Evolutionary conservation across 2,329 filamentous ascomycete genomes (phyloP), one percentile per base, ranked within the genome.

Genomic region (Cladophialophora yegresii): DNA sequence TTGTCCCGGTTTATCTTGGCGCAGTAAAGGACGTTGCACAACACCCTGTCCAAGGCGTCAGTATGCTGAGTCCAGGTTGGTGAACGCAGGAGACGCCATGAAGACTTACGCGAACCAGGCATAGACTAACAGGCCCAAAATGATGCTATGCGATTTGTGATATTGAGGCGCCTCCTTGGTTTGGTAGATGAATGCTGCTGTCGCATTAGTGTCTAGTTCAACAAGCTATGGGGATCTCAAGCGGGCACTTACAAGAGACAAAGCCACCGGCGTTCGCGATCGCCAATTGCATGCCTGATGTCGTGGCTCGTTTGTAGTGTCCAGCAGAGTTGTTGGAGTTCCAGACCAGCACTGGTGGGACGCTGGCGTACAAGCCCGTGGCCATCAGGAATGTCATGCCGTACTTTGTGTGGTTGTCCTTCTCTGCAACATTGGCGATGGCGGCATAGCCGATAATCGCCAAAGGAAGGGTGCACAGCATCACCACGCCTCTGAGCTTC

Each of bases 321-420:
- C 85, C 86, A 0, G 87, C 86, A 0, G 83, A 86, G 72, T 89
- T 89, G 72, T 89, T 89, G 1, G 84, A 84, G 66, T 87, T 84
- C 87, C 87, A 89, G 1, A 83, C 86, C 9, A 89, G 76, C 2
- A 88, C 83, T 20, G 83, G 84, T 0, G 87, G 87, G 0, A 89
- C 85, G 49, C 83, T 85, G 53, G 81, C 80, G 72, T 88, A 89
- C 72, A 88, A 80, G 9, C 87, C 87, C 0, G 83, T 84, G 0
- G 87, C 85, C 85, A 89, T 88, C 60, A 89, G 77, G 70, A 87
- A 87, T 0, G 86, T 88, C 85, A 88, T 88, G 45, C 81, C 86
- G 69, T 88, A 89, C 58, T 85, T 83, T 4, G 84, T 79, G 1
- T 80, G 78, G 32, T 68, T 66, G 65, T 66, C 63, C 1, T 84